Base-by-base conservation (phyloP, 352 stramenopile genomes). In the Phytophthora litchii region DNA sequence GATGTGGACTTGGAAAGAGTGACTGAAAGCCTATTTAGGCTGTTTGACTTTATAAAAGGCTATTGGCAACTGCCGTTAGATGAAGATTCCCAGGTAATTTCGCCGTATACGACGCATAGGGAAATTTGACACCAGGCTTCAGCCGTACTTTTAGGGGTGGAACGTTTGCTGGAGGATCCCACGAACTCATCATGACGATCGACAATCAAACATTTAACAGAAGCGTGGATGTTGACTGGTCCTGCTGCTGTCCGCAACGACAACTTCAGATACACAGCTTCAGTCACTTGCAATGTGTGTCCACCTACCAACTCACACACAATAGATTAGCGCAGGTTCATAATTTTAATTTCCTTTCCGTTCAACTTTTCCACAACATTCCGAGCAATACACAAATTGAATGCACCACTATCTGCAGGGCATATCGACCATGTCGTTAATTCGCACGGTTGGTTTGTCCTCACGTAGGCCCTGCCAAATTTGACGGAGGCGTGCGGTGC, bases 141-240 rank as follows among this genome's bases (percentile, higher is more conserved):
- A 31, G 8, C 8, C 25, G 25, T 8, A 31, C 25, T 8, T 31
- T 31, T 8, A 31, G 25, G 4, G 25, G 25, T 8, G 25, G 25
- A 3, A 31, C 25, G 3, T 31, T 31, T 8, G 25, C 25, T 31
- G 25, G 25, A 3, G 25, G 25, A 8, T 31, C 25, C 3, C 8
- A 47, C 21, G 10, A 60, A 53, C 13, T 60, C 52, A 31, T 46
- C 44, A 29, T 60, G 17, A 31, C 42, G 17, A 29, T 60, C 48
- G 14, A 53, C 42, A 49, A 60, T 31, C 32, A 66, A 45, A 57
- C 25, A 52, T 32, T 60, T 32, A 17, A 60, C 42, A 3, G 52
- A 19, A 40, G 32, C 27, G 29, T 47, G 14, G 13, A 52, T 51
- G 42, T 44, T 52, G 20, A 60, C 52, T 31, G 41, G 41, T 31